Base-by-base conservation (phyloP, 768 basidiomycete genomes). In the Boletus tomentosulus region DNA sequence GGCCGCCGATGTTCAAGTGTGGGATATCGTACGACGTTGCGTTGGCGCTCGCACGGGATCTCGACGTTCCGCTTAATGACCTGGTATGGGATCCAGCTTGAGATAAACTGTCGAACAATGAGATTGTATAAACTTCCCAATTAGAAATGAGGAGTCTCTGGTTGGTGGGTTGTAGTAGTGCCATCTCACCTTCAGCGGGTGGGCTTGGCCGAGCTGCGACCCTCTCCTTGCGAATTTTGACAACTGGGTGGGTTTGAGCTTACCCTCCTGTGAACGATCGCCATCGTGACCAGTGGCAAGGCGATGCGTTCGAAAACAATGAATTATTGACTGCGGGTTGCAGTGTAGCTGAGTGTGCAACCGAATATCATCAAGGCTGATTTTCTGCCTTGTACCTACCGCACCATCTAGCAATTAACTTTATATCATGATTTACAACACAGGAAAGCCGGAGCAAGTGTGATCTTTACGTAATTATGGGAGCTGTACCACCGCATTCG, bases 1-100 rank as follows among this genome's bases (percentile, higher is more conserved):
- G 83, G 0, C 80, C 85, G 0, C 82, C 87, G 1, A 80, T 76
- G 71, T 87, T 87, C 67, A 91, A 88, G 61, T 87, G 83, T 62
- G 85, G 82, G 1, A 75, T 91, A n/a, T 78, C 80, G 15, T 80
- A 85, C 49, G 80, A 84, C 2, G 70, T 76, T 6, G 79, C 80
- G 2, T 62, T 82, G 52, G 65, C 64, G 4, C 67, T 90, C 8
- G 84, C 87, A 15, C 78, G 78, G 45, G 78, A 87, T 34, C 60
- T 90, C 16, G 76, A 78, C 1, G 74, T 92, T 12, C 70, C 59
- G 7, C 54, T 91, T 43, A 75, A 81, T 54, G 87, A 90, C 57
- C 59, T 88, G 34, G 67, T 91, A 59, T 91, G 87, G 83, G 87
- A 90, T 61, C 75, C 78, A 0, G 50, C 50, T 12, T 67, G 55